These are phyloP conservation scores for Metarhizium robertsii DNA, from an alignment of 2,329 filamentous ascomycete genomes.

Conservation along the genomic window DNA sequence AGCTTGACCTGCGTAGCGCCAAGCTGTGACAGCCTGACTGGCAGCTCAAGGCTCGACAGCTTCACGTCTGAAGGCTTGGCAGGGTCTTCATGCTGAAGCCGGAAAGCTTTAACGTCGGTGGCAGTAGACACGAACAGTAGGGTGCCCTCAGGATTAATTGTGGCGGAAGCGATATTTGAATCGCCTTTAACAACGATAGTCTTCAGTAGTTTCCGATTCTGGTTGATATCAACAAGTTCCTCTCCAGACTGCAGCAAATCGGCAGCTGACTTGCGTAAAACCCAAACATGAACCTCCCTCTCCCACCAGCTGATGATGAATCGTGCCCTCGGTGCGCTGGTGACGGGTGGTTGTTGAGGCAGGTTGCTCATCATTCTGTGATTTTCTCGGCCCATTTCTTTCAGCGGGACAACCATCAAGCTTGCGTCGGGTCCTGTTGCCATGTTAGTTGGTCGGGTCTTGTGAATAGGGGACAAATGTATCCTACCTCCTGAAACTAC, in stretches of 20 bases:
- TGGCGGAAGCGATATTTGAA: slow-evolving; percentile 69
- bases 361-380: slow-evolving; percentile 76
- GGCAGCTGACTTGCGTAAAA: slow-evolving; percentile 35
- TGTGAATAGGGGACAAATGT: neutral
- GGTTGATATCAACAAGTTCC: slow-evolving; percentile 33
- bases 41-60: slow-evolving; percentile 61
- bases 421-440: slow-evolving; percentile 69
- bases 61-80: slow-evolving; percentile 50
- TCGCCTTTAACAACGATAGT: slow-evolving; percentile 64
- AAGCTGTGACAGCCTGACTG: slow-evolving; percentile 41
- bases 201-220: slow-evolving; percentile 56
- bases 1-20: slow-evolving; percentile 64
- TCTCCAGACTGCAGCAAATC: slow-evolving; percentile 33
- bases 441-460: slow-evolving; percentile 5
- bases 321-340: slow-evolving; percentile 63
- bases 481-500: slow-evolving; percentile 78
- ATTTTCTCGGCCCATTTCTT: slow-evolving; percentile 66
- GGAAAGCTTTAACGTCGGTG: slow-evolving; percentile 69
- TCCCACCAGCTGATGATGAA: slow-evolving; percentile 91
- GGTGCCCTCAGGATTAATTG: slow-evolving; percentile 62
- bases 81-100: slow-evolving; percentile 44
- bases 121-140: slow-evolving; percentile 69
- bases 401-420: slow-evolving; percentile 71
- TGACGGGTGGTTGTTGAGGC: slow-evolving; percentile 66
- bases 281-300: slow-evolving; percentile 77